Conservation (phyloP, 2,329 filamentous ascomycete species). For the Lachnellula subtilissima region DNA sequence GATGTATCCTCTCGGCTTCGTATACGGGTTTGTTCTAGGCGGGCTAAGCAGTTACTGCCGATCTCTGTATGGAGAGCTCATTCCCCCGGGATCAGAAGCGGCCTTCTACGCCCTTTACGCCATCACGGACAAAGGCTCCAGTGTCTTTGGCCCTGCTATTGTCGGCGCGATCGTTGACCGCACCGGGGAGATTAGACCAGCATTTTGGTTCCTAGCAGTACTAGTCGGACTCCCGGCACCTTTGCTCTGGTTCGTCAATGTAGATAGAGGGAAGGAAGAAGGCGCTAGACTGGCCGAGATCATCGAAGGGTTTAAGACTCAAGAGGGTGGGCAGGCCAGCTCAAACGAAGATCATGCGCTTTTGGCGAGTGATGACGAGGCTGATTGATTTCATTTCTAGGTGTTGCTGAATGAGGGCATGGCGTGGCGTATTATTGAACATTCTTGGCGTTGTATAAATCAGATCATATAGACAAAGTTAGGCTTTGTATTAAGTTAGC, state of each 20-base stretch:
- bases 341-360: conserved; percentile 8
- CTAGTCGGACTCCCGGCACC: conserved; percentile 83
- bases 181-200: conserved; percentile 73
- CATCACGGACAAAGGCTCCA: conserved; percentile 95
- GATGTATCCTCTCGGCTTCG: conserved; percentile 85
- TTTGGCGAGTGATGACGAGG: conserved; percentile 12
- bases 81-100: conserved; percentile 89
- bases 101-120: conserved; percentile 96
- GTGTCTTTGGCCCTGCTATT: conserved; percentile 88
- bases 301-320: conserved; percentile 48
- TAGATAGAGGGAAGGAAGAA: conserved; percentile 70
- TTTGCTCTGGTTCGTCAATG: conserved; percentile 78
- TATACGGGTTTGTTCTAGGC: conserved; percentile 93
- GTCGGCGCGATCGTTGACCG: conserved; percentile 88
- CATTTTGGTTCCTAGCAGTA: conserved; percentile 85
- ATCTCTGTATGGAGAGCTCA: conserved; percentile 86
- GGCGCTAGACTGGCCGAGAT: conserved; percentile 58
- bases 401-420: neutral
- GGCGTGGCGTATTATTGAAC: neutral
- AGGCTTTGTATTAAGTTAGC: neutral
- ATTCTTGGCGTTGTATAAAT: neutral
- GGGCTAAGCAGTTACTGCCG: conserved; percentile 89
- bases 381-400: neutral
- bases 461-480: neutral
- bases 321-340: conserved; percentile 12